Evolutionary conservation across 345 rosid species (phyloP).

Genomic region (Eucalyptus sp.): DNA sequence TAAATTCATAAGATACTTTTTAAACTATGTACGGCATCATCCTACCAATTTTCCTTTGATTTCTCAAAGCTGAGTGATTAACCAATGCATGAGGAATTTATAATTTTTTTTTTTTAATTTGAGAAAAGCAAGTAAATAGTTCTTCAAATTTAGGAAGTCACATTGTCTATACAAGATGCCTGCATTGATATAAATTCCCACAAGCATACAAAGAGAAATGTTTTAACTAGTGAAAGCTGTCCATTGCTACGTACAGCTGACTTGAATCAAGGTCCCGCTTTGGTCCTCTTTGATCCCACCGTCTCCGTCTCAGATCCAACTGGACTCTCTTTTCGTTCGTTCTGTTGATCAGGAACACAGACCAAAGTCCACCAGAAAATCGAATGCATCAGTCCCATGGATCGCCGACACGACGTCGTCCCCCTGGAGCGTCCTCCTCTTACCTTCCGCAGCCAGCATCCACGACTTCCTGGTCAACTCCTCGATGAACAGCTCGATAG

Average conservation of each 20-base stretch:
- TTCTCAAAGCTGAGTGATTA: background rate
- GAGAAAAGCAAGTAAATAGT: background rate
- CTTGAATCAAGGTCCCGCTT: background rate
- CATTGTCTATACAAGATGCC: background rate
- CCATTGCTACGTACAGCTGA: background rate
- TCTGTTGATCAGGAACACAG: background rate
- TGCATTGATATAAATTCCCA: background rate
- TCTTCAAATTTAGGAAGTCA: background rate
- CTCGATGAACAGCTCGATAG: constrained; percentile 46
- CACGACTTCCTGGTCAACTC: constrained; percentile 46
- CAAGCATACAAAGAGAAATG: background rate
- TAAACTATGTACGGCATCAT: background rate
- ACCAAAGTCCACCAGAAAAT: constrained; percentile 42
- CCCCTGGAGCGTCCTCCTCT: constrained; percentile 46
- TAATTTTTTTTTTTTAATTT: background rate
- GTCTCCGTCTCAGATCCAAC: background rate
- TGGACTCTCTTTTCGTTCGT: background rate
- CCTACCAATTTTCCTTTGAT: background rate
- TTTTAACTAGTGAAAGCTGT: background rate
- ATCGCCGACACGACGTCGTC: constrained; percentile 52
- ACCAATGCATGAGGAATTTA: background rate
- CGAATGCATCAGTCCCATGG: constrained; percentile 35
- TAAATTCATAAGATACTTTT: background rate
- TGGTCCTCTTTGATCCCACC: background rate
- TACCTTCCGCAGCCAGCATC: constrained; percentile 33